Base-by-base conservation (phyloP, 148 eudicot species). In the Gaultheria prostrata region DNA sequence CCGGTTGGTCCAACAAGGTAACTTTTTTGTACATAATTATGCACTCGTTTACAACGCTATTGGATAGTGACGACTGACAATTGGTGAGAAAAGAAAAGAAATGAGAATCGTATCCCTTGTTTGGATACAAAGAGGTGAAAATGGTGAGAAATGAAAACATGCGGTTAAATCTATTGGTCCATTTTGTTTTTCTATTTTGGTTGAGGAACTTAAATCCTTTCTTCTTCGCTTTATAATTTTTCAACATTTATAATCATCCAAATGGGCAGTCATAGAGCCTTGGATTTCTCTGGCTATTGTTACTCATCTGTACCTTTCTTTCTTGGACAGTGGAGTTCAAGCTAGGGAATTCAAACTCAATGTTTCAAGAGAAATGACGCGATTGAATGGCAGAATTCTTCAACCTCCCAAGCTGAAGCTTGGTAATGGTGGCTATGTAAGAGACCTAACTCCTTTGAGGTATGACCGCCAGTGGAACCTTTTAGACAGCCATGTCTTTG, bases 381-480 rank as follows among this genome's bases (percentile, higher is more conserved):
- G 86, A 63, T 80, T 96, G 88, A 96, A 83, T 7, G 98, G 98
- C 6, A 87, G 98, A 88, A 89, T 96, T 72, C 98, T 96, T 75
- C 91, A 84, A 70, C 98, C 98, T 83, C 98, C 98, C n/a, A 94
- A 89, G 87, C 85, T 96, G 24, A 94, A 91, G 80, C 97, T 96
- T 28, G 98, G 98, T 10, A 77, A 90, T 61, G 87, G 91, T 26
- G 98, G 98, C 9, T 86, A 86, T 45, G 84, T 93, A 82, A 90
- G 86, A 75, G 89, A 93, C 33, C 87, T 96, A 33, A 82, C 84
- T 82, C 98, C 98, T 45, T 83, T 90, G 0, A 90, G 95, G 18
- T 79, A 83, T 70, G 98, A 96, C 86, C 92, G 98, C 63, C 95
- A 96, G 76, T 96, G 98, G 98, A 96, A 92, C 88, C 91, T 96